Conservation (phyloP, 139 green algal genomes). For the Chlamydomonas applanata region DNA sequence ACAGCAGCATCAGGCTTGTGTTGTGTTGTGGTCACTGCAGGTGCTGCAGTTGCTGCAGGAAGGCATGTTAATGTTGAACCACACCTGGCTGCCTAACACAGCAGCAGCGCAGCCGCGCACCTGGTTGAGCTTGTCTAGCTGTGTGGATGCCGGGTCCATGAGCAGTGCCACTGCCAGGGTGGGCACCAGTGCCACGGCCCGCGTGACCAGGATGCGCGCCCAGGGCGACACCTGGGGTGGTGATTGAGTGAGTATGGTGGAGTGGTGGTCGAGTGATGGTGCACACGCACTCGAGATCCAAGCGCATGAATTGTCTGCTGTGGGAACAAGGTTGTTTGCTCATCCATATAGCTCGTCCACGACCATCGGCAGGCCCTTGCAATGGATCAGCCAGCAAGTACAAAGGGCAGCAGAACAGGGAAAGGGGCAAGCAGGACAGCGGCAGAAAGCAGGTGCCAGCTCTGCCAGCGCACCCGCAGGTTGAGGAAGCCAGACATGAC, state of each 20-base stretch:
- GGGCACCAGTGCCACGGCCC: conserved; percentile 56
- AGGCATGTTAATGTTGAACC: too few species aligned
- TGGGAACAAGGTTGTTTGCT: neutral
- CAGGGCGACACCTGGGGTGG: conserved; percentile 38
- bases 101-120: neutral
- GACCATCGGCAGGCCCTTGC: neutral
- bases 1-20: too few species aligned
- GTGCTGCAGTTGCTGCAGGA: too few species aligned
- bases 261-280: too few species aligned
- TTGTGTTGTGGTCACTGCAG: too few species aligned
- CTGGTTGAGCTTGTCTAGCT: conserved; percentile 52
- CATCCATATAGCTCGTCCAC: neutral
- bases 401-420: too few species aligned
- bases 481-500: conserved; percentile 61
- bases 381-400: neutral
- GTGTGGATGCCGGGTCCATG: neutral
- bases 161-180: conserved; percentile 50
- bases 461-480: conserved; percentile 19
- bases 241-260: too few species aligned
- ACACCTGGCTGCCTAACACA: too few species aligned
- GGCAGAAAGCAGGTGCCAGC: too few species aligned
- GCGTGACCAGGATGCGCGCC: conserved; percentile 50
- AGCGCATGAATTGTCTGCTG: neutral
- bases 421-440: neutral
- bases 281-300: too few species aligned